These are phyloP conservation scores for Grigorovia yakushimaensis DNA, from an alignment of 805 yeast genomes.

Conservation along the genomic window DNA sequence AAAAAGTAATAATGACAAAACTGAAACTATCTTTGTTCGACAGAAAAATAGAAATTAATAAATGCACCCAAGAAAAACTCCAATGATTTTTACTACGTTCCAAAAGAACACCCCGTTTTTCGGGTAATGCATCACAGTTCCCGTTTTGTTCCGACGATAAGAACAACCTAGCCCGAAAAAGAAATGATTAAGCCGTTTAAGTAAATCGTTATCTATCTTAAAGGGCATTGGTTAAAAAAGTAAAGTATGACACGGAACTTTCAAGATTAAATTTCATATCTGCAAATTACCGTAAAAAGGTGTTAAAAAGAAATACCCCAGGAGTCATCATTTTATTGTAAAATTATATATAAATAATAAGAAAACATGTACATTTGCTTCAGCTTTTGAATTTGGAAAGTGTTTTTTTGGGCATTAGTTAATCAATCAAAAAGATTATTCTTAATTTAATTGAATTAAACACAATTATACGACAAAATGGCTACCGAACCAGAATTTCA, in stretches of 20 bases:
- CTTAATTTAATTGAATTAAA: too few relatives aligned
- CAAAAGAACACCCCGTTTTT: background rate
- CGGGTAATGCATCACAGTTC: background rate
- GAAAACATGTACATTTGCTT: background rate
- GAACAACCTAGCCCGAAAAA: background rate
- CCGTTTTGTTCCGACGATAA: background rate
- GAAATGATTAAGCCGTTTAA: background rate
- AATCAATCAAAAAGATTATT: too few relatives aligned
- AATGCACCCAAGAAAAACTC: too few relatives aligned
- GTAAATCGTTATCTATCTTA: background rate
- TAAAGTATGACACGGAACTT: background rate
- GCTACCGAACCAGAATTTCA: slow-evolving; percentile 89
- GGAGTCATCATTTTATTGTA: background rate
- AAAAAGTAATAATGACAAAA: too few relatives aligned
- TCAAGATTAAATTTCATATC: background rate
- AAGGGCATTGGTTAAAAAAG: background rate
- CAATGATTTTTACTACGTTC: too few relatives aligned
- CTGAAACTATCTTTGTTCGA: too few relatives aligned
- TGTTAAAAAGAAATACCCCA: background rate
- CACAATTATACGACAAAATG: slow-evolving; percentile 1
- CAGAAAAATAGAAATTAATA: too few relatives aligned
- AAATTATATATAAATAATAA: too few relatives aligned
- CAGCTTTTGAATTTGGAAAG: too few relatives aligned
- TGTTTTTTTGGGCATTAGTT: too few relatives aligned
- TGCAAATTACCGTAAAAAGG: background rate